These are phyloP conservation scores for Rhodotorula paludigena DNA, from an alignment of 768 basidiomycete genomes.

Conservation along the genomic window DNA sequence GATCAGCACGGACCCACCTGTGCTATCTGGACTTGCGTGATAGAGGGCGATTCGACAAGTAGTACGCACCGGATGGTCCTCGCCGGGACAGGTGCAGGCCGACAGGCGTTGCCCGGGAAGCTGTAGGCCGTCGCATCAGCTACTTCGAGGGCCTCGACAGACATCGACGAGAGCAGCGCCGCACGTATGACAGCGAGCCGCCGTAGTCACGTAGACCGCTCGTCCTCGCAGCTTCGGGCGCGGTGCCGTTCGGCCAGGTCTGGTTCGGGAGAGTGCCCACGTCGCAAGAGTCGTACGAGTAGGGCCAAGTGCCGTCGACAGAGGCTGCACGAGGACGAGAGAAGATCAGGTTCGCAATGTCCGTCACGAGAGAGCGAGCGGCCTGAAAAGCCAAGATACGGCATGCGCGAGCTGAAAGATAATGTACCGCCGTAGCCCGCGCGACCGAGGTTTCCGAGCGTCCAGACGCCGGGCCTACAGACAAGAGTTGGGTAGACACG, in stretches of 20 bases:
- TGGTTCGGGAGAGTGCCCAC: constrained; percentile 65
- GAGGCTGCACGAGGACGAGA: not conserved
- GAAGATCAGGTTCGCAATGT: not conserved
- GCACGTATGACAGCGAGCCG: constrained; percentile 41
- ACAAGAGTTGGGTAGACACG: constrained; percentile 61
- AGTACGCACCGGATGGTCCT: constrained; percentile 73
- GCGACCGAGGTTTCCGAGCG: constrained; percentile 65
- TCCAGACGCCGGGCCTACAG: constrained; percentile 48
- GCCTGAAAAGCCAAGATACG: not conserved
- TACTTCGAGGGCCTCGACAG: constrained; percentile 61
- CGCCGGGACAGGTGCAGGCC: constrained; percentile 77
- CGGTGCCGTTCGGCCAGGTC: constrained; percentile 51
- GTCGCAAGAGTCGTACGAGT: constrained; percentile 58
- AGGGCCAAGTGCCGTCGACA: constrained; percentile 61
- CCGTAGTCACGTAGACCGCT: constrained; percentile 48
- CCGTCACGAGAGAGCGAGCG: not conserved
- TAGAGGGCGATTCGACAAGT: constrained; percentile 48
- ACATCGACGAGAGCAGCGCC: constrained; percentile 52
- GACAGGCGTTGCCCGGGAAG: constrained; percentile 82
- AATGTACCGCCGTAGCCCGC: constrained; percentile 85
- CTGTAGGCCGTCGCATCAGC: constrained; percentile 46
- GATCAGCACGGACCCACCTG: not conserved
- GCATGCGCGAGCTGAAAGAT: constrained; percentile 53
- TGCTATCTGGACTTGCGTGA: not conserved
- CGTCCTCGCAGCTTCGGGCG: constrained; percentile 56